phyloP scores from a whole-genome alignment of 768 basidiomycete species.

The Austroboletus festivus region DNA sequence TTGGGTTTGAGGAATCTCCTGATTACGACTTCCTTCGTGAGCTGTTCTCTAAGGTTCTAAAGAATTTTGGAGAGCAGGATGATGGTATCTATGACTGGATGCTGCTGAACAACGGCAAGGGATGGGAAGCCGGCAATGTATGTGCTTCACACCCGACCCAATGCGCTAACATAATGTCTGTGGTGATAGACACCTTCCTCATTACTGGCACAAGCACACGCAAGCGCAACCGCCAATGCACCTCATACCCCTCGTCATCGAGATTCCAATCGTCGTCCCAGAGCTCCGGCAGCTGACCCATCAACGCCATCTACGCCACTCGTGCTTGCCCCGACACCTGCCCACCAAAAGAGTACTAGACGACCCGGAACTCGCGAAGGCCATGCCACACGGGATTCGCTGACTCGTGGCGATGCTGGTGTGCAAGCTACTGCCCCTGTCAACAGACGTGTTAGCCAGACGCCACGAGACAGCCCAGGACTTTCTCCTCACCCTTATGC shows the following conservation, averaged over 20 bases:
- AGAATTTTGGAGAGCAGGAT: conserved; percentile 82
- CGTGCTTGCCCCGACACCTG: conserved; percentile 63
- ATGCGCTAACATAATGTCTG: conserved; percentile 1
- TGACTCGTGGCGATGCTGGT: conserved; percentile 44
- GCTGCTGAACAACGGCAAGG: conserved; percentile 89
- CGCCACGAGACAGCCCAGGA: conserved; percentile 46
- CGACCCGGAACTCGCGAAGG: conserved; percentile 44
- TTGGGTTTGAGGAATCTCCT: conserved; percentile 95
- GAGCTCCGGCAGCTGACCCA: conserved; percentile 54
- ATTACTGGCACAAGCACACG: conserved; percentile 49
- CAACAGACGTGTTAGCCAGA: conserved; percentile 67
- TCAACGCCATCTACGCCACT: conserved; percentile 54
- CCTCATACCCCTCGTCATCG: conserved; percentile 54
- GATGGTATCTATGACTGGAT: conserved; percentile 97
- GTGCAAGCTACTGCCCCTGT: conserved; percentile 66
- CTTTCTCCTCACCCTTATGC: conserved; percentile 73
- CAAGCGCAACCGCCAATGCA: conserved; percentile 52
- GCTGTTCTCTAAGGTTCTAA: conserved; percentile 88
- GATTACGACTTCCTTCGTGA: conserved; percentile 98
- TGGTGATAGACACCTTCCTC: conserved; percentile 40
- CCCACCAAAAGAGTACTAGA: conserved; percentile 60
- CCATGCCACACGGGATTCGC: conserved; percentile 48
- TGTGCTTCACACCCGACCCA: conserved; percentile 29
- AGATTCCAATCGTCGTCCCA: conserved; percentile 48
- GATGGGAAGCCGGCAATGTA: conserved; percentile 90